Evolutionary conservation across 768 basidiomycete genomes (phyloP), one percentile per base, ranked within the genome.

Genomic region (Lyophyllum atratum): DNA sequence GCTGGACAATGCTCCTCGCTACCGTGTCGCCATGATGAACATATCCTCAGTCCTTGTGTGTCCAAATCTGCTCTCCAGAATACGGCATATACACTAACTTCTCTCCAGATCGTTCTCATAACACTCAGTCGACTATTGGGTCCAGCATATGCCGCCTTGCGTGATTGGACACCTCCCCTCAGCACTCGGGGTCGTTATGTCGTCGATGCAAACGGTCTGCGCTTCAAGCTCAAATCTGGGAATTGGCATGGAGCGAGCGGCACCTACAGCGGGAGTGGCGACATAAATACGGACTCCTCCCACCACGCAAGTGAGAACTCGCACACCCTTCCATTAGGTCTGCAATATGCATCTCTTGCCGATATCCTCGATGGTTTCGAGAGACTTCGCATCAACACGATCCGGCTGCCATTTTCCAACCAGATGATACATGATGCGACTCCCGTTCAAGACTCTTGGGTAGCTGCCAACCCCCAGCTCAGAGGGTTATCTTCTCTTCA

Each of bases 201-300:
- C 39, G 58, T 59, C 21, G 61, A 62, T 46, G 51, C 52, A 47
- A 59, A 59, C 22, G 58, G 58, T 22, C 21, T 46, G 28, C 61
- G 61, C 31, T 62, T 62, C 44, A 62, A 59, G 22, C 58, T 62
- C 26, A 56, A 59, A 25, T 31, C 61, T 43, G 61, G 58, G 5
- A 59, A 59, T 28, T 56, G 60, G 60, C 60, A 61, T 52, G 60
- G 60, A 5, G 58, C 61, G 4, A 62, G 61, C 44, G 57, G 61
- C 22, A 62, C 61, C 34, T 62, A 56, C 43, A 62, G 52, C 6
- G 61, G 61, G 17, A 62, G 52, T 17, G 61, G 58, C 43, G 61
- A 62, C 33, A 51, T 54, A 4, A 59, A 62, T 29, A 12, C 52
- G 39, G 58, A 62, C 14, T 40, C 51, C 21, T 46, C 52, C 34